Percentiles rank a stretch among this genome's conserved stretches.
Conservation (phyloP, 202 grass and related monocot genomes). For the Schoenoplectus tabernaemontani region DNA sequence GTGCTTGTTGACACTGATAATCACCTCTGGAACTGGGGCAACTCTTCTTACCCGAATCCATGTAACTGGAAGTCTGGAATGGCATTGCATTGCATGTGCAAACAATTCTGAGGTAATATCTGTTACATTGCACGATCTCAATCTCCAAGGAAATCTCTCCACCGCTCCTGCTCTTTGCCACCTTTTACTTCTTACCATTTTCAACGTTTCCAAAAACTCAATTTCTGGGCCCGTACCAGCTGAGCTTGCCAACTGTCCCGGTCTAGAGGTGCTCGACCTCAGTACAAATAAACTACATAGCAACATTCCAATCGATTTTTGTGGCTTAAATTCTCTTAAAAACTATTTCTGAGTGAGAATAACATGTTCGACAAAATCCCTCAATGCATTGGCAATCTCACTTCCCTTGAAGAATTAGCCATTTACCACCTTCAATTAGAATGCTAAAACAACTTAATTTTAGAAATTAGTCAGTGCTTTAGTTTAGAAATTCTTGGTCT, state of each 20-base stretch:
- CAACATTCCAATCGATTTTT: constrained; percentile 42
- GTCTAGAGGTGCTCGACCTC: constrained; percentile 74
- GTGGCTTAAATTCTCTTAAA: constrained; percentile 34
- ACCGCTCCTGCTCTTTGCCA: constrained; percentile 47
- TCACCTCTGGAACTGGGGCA: constrained; percentile 45
- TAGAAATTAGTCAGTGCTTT: constrained; percentile 51
- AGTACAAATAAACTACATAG: constrained; percentile 69
- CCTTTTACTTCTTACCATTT: constrained; percentile 41
- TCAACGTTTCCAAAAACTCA: constrained; percentile 79
- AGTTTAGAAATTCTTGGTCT: constrained; percentile 68
- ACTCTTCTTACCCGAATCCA: constrained; percentile 19
- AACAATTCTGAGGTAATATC: constrained; percentile 35
- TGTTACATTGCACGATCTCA: constrained; percentile 48
- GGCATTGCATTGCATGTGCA: constrained; percentile 64
- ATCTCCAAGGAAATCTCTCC: constrained; percentile 53
- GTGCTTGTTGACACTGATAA: constrained; percentile 44
- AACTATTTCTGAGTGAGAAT: constrained; percentile 95
- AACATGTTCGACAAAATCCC: constrained; percentile 50
- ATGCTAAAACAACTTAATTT: constrained; percentile 50
- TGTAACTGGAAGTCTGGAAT: constrained; percentile 78
- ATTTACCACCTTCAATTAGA: constrained; percentile 56
- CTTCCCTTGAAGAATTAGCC: constrained; percentile 70
- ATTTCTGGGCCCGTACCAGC: constrained; percentile 43
- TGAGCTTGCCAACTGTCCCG: constrained; percentile 39
- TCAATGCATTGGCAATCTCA: constrained; percentile 35